phyloP scores from a whole-genome alignment of 164 flowering plant genomes.

The Magnolia sinica region DNA sequence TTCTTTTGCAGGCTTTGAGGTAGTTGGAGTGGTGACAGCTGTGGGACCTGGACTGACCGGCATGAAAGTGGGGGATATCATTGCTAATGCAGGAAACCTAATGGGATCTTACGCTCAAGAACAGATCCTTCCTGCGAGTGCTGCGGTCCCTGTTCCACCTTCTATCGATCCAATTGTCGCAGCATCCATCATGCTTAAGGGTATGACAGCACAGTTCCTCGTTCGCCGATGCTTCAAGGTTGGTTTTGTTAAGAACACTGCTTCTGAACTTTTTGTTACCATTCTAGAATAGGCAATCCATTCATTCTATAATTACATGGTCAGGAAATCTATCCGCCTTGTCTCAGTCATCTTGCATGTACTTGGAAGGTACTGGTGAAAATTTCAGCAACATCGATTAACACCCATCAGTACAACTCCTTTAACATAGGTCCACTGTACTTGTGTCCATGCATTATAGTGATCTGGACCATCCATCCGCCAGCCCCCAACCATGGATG shows the following conservation, averaged over 20 bases:
- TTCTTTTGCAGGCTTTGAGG: conserved; percentile 58
- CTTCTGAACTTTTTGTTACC: not conserved
- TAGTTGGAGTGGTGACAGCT: conserved; percentile 76
- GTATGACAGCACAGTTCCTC: conserved; percentile 74
- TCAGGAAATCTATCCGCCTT: too few species aligned
- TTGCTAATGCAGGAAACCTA: conserved; percentile 69
- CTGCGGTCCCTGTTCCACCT: conserved; percentile 71
- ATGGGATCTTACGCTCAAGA: conserved; percentile 83
- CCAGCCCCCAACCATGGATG: too few species aligned
- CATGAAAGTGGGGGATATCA: conserved; percentile 68
- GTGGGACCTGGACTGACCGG: conserved; percentile 88
- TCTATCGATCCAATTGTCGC: conserved; percentile 57
- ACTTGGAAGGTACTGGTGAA: too few species aligned
- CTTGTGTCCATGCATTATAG: too few species aligned
- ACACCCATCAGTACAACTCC: too few species aligned
- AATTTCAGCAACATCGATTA: too few species aligned
- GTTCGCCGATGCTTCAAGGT: conserved; percentile 80
- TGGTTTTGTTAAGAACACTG: not conserved
- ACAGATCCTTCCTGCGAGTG: conserved; percentile 79
- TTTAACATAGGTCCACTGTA: too few species aligned
- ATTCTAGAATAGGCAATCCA: not conserved
- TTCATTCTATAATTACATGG: too few species aligned
- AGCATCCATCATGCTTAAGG: conserved; percentile 78
- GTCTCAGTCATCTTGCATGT: too few species aligned
- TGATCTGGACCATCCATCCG: too few species aligned